These are phyloP conservation scores for Fomitopsis palustris DNA, from an alignment of 1,284 basidiomycete species.

Conservation along the genomic window DNA sequence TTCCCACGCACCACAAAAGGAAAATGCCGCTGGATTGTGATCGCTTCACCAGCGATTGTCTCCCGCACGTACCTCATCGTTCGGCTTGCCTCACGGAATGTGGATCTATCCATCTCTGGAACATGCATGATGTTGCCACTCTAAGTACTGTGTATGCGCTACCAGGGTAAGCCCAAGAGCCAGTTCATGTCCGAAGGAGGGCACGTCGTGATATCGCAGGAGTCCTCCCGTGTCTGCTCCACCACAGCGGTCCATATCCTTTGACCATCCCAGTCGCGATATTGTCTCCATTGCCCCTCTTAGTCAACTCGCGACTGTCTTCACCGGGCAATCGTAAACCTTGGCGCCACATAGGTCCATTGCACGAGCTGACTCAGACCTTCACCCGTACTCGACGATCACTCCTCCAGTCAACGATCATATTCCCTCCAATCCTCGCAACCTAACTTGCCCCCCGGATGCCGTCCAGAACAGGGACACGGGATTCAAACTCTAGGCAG, in stretches of 20 bases:
- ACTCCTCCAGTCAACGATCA: background rate
- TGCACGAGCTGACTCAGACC: background rate
- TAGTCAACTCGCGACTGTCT: background rate
- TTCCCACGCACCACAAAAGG: constrained; percentile 23
- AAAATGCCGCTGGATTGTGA: background rate
- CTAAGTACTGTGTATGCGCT: too few species aligned
- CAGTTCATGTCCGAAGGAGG: too few species aligned
- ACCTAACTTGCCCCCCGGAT: background rate
- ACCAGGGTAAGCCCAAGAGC: too few species aligned
- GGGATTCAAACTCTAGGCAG: constrained; percentile 6
- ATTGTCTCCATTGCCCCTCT: too few species aligned
- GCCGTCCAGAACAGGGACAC: background rate
- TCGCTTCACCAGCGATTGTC: background rate
- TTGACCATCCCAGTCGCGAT: too few species aligned
- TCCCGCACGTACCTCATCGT: too few species aligned
- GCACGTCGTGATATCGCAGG: too few species aligned
- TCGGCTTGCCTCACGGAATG: too few species aligned
- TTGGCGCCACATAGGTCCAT: background rate
- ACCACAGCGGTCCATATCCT: too few species aligned
- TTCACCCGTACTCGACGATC: background rate
- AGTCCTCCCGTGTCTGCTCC: too few species aligned
- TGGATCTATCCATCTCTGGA: too few species aligned
- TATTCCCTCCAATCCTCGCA: background rate
- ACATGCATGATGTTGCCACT: too few species aligned
- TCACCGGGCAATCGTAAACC: background rate